phyloP scores from a whole-genome alignment of 768 basidiomycete genomes.

The Multifurca ochricompacta region DNA sequence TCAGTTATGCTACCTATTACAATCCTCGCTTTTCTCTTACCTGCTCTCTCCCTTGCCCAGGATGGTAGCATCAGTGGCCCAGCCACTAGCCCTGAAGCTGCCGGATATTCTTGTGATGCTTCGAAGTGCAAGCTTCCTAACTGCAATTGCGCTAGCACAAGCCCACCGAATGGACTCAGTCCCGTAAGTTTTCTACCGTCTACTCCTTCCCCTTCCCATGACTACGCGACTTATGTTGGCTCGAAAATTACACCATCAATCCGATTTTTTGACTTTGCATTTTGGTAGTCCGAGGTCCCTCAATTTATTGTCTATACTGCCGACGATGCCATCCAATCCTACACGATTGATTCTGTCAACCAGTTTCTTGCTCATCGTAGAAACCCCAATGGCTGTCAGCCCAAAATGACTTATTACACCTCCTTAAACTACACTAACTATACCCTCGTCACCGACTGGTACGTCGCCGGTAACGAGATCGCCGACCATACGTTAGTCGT shows the following conservation, averaged over 20 bases:
- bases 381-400: conserved; percentile 70
- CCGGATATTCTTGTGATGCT: conserved; percentile 66
- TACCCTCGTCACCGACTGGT: conserved; percentile 73
- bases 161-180: conserved; percentile 60
- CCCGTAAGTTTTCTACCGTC: conserved; percentile 34
- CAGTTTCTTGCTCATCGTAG: conserved; percentile 66
- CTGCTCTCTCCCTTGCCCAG: conserved; percentile 25
- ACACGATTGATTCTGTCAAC: conserved; percentile 66
- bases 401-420: conserved; percentile 71
- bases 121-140: conserved; percentile 55
- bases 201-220: no score
- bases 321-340: conserved; percentile 70
- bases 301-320: conserved; percentile 70
- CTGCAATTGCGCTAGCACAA: conserved; percentile 68
- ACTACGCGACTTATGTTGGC: neutral
- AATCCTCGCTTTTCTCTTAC: conserved; percentile 17
- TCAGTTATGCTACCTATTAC: conserved; percentile 7
- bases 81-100: conserved; percentile 43
- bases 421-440: conserved; percentile 71
- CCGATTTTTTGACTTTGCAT: neutral
- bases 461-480: conserved; percentile 76
- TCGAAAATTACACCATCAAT: neutral
- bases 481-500: conserved; percentile 62
- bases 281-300: conserved; percentile 46
- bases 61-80: conserved; percentile 52